Base-by-base conservation (phyloP, 129 eudicot genomes). In the Escallonia herrerae region DNA sequence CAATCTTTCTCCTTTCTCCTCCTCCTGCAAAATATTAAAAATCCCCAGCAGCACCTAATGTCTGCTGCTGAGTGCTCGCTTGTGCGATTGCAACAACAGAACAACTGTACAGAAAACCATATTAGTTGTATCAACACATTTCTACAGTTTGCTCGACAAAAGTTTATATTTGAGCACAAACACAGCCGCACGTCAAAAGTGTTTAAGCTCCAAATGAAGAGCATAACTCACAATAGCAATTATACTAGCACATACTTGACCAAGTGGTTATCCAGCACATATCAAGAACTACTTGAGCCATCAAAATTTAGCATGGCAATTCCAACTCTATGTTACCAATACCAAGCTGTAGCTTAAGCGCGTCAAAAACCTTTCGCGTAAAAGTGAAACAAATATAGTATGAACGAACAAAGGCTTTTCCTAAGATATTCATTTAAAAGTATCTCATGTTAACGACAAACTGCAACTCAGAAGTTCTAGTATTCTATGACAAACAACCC, bases 401-500 rank as follows among this genome's bases (percentile, higher is more conserved):
- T 39, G n/a, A 52, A 9, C 4, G 8, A 33, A 12, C 40, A 58
- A 55, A 55, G 4, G 60, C 38, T 15, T 62, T 40, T 10, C 68
- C 71, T 49, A 14, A 43, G 39, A 42, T 22, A 22, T 22, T 0
- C 33, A 22, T 22, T 22, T 22, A 22, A 22, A 22, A 22, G 33
- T 22, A 22, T 22, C 0, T 22, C 33, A 22, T 22, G 1, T 22
- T 22, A 22, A 22, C 33, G 33, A 22, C 33, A 22, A 22, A 22
- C 33, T 22, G 33, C 33, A 22, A 22, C 33, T 22, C 33, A 22
- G 33, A 22, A 22, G 33, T 70, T 77, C 71, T 61, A 56, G 64
- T 33, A 60, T 54, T 61, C 60, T 67, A 53, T 3, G 15, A 46
- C 54, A 55, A 14, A 46, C 72, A 66, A 67, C 48, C 70, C 73